phyloP scores from a whole-genome alignment of 352 stramenopile genomes.

The Globisporangium mamillatum region DNA sequence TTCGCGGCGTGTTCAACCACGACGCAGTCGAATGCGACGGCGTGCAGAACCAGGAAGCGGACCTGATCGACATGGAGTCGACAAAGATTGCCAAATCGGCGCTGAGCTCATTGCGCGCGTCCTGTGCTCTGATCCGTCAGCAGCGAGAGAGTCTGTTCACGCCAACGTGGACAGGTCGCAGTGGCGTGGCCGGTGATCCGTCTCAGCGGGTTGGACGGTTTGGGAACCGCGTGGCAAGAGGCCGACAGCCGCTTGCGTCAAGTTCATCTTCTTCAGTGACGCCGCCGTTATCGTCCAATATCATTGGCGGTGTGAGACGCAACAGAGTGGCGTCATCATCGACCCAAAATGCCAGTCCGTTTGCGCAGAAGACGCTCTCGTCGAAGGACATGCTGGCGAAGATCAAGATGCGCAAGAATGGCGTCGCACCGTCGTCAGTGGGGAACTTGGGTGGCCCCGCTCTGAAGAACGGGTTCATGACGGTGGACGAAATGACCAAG shows the following conservation, averaged over 20 bases:
- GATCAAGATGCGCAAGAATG: constrained; percentile 50
- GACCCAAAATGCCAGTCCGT: constrained; percentile 21
- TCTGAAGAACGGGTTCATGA: constrained; percentile 34
- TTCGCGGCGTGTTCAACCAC: constrained; percentile 96
- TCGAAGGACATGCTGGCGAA: constrained; percentile 69
- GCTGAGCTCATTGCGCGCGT: constrained; percentile 75
- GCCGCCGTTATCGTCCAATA: background rate
- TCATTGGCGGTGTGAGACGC: constrained; percentile 1
- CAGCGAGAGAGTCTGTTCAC: constrained; percentile 63
- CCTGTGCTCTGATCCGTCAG: constrained; percentile 67
- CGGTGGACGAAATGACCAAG: constrained; percentile 56
- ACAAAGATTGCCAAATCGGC: constrained; percentile 88
- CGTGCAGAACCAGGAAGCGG: constrained; percentile 85
- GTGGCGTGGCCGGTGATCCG: constrained; percentile 64
- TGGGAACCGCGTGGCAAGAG: constrained; percentile 36
- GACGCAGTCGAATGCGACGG: constrained; percentile 89
- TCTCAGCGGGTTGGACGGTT: constrained; percentile 44
- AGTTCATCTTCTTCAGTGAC: constrained; percentile 14
- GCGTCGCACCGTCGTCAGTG: constrained; percentile 20
- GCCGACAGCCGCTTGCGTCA: constrained; percentile 16
- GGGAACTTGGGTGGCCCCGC: background rate
- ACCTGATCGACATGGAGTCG: constrained; percentile 91
- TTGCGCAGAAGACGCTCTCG: constrained; percentile 34
- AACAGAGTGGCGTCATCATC: background rate
- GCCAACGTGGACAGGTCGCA: constrained; percentile 76